Evolutionary conservation across 305 asterid species (phyloP), one percentile per base, ranked within the genome.

Genomic region (Petunia hybrid): DNA sequence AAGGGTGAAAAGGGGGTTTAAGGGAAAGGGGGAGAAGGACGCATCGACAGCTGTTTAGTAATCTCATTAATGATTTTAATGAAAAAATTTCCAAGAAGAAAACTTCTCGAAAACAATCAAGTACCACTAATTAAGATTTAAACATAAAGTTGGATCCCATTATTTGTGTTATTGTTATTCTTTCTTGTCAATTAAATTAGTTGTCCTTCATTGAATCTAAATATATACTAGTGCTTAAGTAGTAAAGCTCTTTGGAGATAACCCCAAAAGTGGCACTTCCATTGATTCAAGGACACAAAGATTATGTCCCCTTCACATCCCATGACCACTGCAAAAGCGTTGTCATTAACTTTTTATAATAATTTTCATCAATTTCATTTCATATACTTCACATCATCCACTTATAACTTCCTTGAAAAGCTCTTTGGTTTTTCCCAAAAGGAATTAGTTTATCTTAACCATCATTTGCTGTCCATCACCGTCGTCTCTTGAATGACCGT

Each of bases 141-240:
- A 77, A 67, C 84, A 81, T 85, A 48, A 80, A 78, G 84, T 55
- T 74, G 70, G 70, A 84, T 84, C 78, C 63, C 86, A 86, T 84
- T 83, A 84, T 80, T 82, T 79, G 64, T 55, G 75, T 53, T 80
- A 86, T 86, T 12, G 82, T 81, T 82, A 75, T 62, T 79, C 79
- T 86, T 79, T 86, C 95, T 85, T 85, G 84, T 91, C 93, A 92
- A 90, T 77, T 85, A 85, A 92, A 90, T 77, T 85, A 85, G 81
- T 88, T 90, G 89, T 88, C 89, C 86, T 60, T 43, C 73, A 82
- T 77, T 78, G 75, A 78, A 77, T 56, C 76, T 71, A 39, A 51
- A 43, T 61, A 22, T 22, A 22, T 22, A 22, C 22, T 22, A 59
- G 38, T 53, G 57, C 40, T 59, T 39, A 42, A 62, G 83, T 81